Percentiles rank a stretch among this genome's conserved stretches.
phyloP scores from a whole-genome alignment of 768 basidiomycete species.

The Lyophyllum shimeji region DNA sequence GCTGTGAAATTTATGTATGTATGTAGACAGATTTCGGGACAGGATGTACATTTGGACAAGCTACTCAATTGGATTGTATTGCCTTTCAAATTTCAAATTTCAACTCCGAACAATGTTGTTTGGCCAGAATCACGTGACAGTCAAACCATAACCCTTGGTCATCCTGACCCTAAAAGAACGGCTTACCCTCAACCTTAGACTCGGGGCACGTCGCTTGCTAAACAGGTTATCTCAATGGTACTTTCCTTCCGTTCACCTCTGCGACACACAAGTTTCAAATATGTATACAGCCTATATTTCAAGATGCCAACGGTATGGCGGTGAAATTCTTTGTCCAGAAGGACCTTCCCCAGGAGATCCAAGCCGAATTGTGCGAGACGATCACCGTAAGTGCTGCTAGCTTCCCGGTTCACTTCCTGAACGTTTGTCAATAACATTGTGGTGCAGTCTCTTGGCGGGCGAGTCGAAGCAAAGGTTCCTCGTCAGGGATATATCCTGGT shows the following conservation, averaged over 20 bases:
- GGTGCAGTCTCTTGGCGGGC: conserved; percentile 65
- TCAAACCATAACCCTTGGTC: conserved; percentile 34
- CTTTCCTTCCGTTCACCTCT: neutral
- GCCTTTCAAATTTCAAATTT: no score
- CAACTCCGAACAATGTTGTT: no score
- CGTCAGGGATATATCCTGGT: conserved; percentile 74
- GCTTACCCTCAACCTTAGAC: conserved; percentile 51
- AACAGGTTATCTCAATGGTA: conserved; percentile 14
- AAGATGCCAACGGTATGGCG: conserved; percentile 63
- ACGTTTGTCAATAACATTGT: conserved; percentile 4
- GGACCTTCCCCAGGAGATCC: conserved; percentile 65
- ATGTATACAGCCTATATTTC: conserved; percentile 60
- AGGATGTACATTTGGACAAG: no score
- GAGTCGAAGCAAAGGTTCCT: conserved; percentile 78
- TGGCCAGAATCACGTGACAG: conserved; percentile 17
- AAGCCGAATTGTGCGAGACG: conserved; percentile 71
- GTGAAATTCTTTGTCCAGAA: conserved; percentile 87
- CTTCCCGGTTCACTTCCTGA: neutral
- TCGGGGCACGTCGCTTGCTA: conserved; percentile 32
- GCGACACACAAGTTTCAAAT: neutral
- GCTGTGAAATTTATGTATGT: neutral
- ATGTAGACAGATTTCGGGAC: no score
- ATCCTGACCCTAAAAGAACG: conserved; percentile 31
- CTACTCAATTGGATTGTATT: no score
- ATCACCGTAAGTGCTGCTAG: conserved; percentile 52